Percentiles rank a stretch among this genome's conserved stretches.
Conservation (phyloP, 768 basidiomycete genomes). For the Pleurotus platypus region DNA sequence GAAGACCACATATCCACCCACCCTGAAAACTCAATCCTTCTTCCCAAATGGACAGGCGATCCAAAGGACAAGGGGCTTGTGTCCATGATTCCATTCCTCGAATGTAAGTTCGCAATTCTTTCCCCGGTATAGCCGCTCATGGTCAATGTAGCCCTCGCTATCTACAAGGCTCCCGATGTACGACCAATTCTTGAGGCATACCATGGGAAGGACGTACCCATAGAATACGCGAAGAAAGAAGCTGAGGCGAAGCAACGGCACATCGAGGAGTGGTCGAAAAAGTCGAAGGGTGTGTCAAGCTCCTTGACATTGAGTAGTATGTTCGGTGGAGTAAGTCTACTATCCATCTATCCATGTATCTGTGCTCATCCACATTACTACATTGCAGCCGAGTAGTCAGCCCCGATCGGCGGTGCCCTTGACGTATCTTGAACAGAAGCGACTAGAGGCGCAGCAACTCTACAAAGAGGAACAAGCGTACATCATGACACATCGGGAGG, state of each 20-base stretch:
- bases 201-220: constrained; percentile 80
- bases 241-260: constrained; percentile 75
- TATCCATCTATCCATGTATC: neutral
- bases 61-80: constrained; percentile 68
- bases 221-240: constrained; percentile 89
- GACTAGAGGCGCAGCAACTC: constrained; percentile 45
- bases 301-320: constrained; percentile 32
- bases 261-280: constrained; percentile 77
- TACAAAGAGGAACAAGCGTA: constrained; percentile 50
- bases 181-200: constrained; percentile 85
- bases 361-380: neutral
- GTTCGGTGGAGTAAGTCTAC: constrained; percentile 32
- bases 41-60: constrained; percentile 86
- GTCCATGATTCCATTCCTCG: constrained; percentile 95
- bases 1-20: constrained; percentile 75
- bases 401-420: constrained; percentile 27
- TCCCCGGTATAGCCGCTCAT: neutral
- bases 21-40: constrained; percentile 82
- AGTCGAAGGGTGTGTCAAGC: constrained; percentile 26
- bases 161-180: constrained; percentile 85
- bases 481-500: constrained; percentile 39
- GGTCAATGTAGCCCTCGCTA: constrained; percentile 74
- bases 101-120: constrained; percentile 52
- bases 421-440: constrained; percentile 53
- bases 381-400: neutral